Base-by-base conservation (phyloP, 2,329 filamentous ascomycete genomes). In the Colletotrichum sp. region DNA sequence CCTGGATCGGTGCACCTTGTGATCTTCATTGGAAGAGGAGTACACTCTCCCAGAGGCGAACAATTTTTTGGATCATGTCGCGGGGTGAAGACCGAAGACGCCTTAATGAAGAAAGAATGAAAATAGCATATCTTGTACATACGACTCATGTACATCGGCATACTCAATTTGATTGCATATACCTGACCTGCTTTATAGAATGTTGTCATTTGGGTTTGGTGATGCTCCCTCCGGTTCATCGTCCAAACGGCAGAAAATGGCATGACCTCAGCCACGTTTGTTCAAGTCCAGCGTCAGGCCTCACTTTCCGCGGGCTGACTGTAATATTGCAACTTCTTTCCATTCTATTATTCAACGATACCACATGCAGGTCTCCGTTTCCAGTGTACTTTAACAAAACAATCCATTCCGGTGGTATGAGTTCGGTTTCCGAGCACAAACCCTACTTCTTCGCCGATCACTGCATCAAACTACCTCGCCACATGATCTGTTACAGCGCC, bases 101-200 rank as follows among this genome's bases (percentile, higher is more conserved):
- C 68, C 72, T 75, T 66, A 13, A 38, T n/a, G 26, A 28, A 71
- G 38, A 38, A 56, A 58, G 15, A 10, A 24, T 24, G 8, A 10
- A 36, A 21, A 48, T 43, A 30, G 32, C 58, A 52, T 68, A 64
- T 73, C 56, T 18, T 75, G 58, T 75, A 73, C 43, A 75, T 75
- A 75, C 30, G 13, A 30, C 21, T 15, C 21, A 55, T 65, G 70
- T 68, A 73, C 36, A 64, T 36, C n/a, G 13, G 12, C 30, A 48
- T 60, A 34, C 32, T 58, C 28, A 18, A n/a, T n/a, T 58, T 30
- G 56, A 65, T 26, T n/a, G 16, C 43, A 32, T 13, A 64, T 66
- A 30, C 70, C 70, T 73, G 32, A 75, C 70, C 43, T 30, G 18
- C 62, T 68, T 30, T 55, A 36, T 68, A 75, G 73, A 73, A 58